Base-by-base conservation (phyloP, 352 stramenopile genomes). In the Lagenidium sp. region DNA sequence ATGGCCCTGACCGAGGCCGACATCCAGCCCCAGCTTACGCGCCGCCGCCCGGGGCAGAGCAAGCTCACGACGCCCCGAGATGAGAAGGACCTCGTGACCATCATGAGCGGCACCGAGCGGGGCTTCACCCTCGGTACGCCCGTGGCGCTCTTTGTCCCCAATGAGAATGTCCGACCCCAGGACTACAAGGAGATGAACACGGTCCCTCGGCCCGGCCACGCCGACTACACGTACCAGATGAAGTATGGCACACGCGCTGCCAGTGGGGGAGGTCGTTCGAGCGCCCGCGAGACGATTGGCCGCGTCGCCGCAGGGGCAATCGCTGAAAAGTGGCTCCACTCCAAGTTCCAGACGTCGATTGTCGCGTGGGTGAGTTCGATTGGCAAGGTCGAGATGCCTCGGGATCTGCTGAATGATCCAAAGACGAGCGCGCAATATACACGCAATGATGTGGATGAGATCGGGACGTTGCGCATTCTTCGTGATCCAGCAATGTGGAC, bases 151-250 rank as follows among this genome's bases (percentile, higher is more conserved):
- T 83, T 99, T 24, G 96, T 99, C 28, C 63, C 93, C 15, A 99
- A 99, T 56, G 92, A 98, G 57, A 97, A 99, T 79, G 94, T 99
- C 46, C 82, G 94, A 36, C 94, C 87, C 2, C 64, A 86, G 20
- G 95, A 98, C 50, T 97, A 98, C 57, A 98, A 98, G 65, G 95
- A 98, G 47, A 98, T 98, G 92, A 90, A 80, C 47, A 68, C 86
- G 4, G 79, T 94, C 20, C 82, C 83, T 11, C 79, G 83, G 23
- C 95, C 95, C 10, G 94, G 85, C 21, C 96, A 99, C 68, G 96
- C 96, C 7, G 96, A 99, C 75, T 97, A 97, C 44, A 98, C 95
- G 46, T 99, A 99, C 70, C 95, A 99, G 83, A 94, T 97, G 67
- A 99, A 99, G 68, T 99, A 99, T 65, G 96, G 96, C 51, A 96